Evolutionary conservation across 2,329 filamentous ascomycete genomes (phyloP), one percentile per base, ranked within the genome.

Genomic region (Balansia obtecta): DNA sequence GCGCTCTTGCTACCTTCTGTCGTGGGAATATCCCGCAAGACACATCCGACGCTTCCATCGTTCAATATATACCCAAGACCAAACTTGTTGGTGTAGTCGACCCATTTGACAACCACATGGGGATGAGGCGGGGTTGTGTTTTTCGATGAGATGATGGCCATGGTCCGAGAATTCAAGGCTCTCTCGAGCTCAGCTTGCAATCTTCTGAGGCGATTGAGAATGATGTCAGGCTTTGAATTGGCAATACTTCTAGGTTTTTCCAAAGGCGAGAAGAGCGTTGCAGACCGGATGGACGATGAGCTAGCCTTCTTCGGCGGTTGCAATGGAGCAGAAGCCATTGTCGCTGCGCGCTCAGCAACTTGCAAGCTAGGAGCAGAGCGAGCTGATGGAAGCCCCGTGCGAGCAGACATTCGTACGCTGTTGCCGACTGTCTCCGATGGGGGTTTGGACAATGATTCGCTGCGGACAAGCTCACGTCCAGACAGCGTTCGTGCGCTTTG

Each of bases 11-110:
- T 68, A 30, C 73, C 75, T 46, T 75, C 71, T 1, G 70, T 71
- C 1, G 73, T 73, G 12, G 75, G 73, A 49, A 81, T 76, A 52
- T 76, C 77, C 22, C 74, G 71, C 47, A 82, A 69, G 46, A 84
- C 79, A 56, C 85, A 89, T 15, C 86, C 87, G 18, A 90, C 82
- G 54, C 82, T 88, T 32, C 87, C 86, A 56, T 91, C 85, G 54
- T 87, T 87, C 49, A 93, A 71, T 52, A 91, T 88, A 60, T 91
- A 93, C 37, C 87, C 87, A 15, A 93, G 75, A 12, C 87, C 87
- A 63, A 89, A 88, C 63, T 89, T 89, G 66, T 89, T 88, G 52
- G 86, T 88, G 65, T 93, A 93, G 63, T 93, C 87, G 7, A 93
- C 87, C 87, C 87, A 93, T 62, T 90, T 88, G 11, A 84, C 78